phyloP scores from a whole-genome alignment of 345 rosid species.

The Theobroma cacao region DNA sequence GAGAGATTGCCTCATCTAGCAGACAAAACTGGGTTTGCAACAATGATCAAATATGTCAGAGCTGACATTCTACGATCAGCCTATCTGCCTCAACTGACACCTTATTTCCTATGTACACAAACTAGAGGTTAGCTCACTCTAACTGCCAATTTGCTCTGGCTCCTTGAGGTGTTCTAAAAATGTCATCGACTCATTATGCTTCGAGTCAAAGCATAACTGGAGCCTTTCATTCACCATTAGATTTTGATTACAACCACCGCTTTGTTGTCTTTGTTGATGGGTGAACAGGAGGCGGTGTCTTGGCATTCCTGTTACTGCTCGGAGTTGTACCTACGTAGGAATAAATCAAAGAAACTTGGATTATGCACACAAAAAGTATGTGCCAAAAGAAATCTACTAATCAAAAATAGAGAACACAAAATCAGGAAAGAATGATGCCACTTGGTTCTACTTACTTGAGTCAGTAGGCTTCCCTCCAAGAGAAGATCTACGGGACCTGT shows the following conservation, averaged over 20 bases:
- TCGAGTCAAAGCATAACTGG: slow-evolving; percentile 46
- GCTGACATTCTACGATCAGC: background rate
- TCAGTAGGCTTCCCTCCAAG: slow-evolving; percentile 67
- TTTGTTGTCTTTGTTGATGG: slow-evolving; percentile 36
- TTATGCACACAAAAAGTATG: background rate
- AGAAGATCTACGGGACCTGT: slow-evolving; percentile 70
- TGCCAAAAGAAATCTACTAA: background rate
- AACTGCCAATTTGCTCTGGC: background rate
- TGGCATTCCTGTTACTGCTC: slow-evolving; percentile 55
- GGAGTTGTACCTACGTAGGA: slow-evolving; percentile 25
- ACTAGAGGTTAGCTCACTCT: background rate
- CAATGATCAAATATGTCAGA: background rate
- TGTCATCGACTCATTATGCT: slow-evolving; percentile 29
- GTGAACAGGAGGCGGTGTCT: slow-evolving; percentile 73
- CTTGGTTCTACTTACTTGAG: slow-evolving; percentile 33
- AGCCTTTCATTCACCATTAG: slow-evolving; percentile 3
- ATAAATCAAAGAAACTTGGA: slow-evolving; percentile 6
- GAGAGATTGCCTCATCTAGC: background rate
- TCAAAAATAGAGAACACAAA: background rate
- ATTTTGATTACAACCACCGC: slow-evolving; percentile 42
- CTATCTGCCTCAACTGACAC: background rate
- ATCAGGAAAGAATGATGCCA: background rate
- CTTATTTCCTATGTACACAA: background rate
- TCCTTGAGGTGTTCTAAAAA: background rate
- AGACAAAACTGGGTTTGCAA: background rate